These are phyloP conservation scores for Phytophthora sansomeana DNA, from an alignment of 352 stramenopile genomes.

Conservation along the genomic window DNA sequence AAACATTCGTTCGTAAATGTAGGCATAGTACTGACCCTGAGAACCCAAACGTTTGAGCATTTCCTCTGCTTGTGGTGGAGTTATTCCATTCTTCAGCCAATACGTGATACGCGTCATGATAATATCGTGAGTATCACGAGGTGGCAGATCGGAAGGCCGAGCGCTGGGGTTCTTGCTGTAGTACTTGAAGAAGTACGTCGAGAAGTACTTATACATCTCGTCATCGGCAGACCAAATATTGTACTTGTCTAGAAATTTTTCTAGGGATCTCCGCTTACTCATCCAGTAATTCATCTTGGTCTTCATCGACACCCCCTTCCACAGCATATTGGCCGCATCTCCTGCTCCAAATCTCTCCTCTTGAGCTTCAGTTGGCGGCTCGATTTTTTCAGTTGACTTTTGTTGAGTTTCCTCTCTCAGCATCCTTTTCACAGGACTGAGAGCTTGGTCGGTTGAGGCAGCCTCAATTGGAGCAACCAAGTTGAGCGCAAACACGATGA, in stretches of 20 bases:
- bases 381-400: too few relatives aligned
- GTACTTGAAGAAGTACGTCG: conserved; percentile 32
- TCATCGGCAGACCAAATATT: conserved; percentile 13
- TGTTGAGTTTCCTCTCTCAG: neutral
- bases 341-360: conserved; percentile 18
- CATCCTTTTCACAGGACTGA: neutral
- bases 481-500: too few relatives aligned
- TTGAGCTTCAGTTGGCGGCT: neutral
- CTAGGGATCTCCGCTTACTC: conserved; percentile 1
- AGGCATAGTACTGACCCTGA: too few relatives aligned
- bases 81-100: too few relatives aligned
- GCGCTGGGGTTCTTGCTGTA: conserved; percentile 22
- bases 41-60: too few relatives aligned
- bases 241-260: conserved; percentile 17
- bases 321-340: conserved; percentile 1
- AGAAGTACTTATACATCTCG: conserved; percentile 37
- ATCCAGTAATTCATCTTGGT: conserved; percentile 28
- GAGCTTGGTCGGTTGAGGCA: neutral
- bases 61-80: too few relatives aligned
- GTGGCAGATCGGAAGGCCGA: conserved; percentile 15
- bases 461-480: too few relatives aligned
- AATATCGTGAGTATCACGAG: conserved; percentile 7
- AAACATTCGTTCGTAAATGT: too few relatives aligned
- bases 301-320: conserved; percentile 18
- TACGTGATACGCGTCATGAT: too few relatives aligned